These are phyloP conservation scores for Aspergillus candidus DNA, from an alignment of 2,329 filamentous ascomycete species.

Conservation along the genomic window DNA sequence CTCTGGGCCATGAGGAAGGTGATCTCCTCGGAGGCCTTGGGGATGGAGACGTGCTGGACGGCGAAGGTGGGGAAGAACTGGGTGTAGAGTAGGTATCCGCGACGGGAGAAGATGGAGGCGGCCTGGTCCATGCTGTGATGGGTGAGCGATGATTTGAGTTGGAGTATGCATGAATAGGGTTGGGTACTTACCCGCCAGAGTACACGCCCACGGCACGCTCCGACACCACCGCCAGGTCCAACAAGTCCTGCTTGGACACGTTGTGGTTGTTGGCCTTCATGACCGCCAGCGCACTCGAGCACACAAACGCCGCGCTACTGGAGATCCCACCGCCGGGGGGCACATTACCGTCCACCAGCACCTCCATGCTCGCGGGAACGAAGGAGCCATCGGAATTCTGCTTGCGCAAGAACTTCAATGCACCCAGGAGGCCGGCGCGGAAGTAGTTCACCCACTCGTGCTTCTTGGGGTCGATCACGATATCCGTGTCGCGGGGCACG, in stretches of 20 bases:
- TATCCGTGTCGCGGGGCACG: constrained; percentile 54
- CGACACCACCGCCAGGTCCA: constrained; percentile 88
- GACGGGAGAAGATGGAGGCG: constrained; percentile 86
- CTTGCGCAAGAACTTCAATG: constrained; percentile 65
- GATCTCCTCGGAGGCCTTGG: constrained; percentile 71
- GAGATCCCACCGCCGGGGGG: constrained; percentile 88
- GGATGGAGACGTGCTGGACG: constrained; percentile 74
- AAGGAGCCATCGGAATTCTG: constrained; percentile 59
- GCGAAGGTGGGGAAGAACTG: constrained; percentile 76
- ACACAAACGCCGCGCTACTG: constrained; percentile 90
- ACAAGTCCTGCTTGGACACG: constrained; percentile 85
- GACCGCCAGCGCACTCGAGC: constrained; percentile 79
- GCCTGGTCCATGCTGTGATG: constrained; percentile 82
- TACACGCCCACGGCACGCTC: constrained; percentile 94
- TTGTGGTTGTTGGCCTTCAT: constrained; percentile 77
- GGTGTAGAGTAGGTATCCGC: constrained; percentile 81
- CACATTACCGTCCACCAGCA: constrained; percentile 86
- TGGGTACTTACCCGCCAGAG: constrained; percentile 68
- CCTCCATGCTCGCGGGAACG: constrained; percentile 70
- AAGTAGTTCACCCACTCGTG: constrained; percentile 99
- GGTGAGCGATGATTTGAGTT: background rate
- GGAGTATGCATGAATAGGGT: background rate
- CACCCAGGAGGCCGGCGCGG: constrained; percentile 81
- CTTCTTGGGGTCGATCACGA: constrained; percentile 77
- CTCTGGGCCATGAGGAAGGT: constrained; percentile 92